Base-by-base conservation (phyloP, 2,329 filamentous ascomycete species). In the Verticillium longisporum region DNA sequence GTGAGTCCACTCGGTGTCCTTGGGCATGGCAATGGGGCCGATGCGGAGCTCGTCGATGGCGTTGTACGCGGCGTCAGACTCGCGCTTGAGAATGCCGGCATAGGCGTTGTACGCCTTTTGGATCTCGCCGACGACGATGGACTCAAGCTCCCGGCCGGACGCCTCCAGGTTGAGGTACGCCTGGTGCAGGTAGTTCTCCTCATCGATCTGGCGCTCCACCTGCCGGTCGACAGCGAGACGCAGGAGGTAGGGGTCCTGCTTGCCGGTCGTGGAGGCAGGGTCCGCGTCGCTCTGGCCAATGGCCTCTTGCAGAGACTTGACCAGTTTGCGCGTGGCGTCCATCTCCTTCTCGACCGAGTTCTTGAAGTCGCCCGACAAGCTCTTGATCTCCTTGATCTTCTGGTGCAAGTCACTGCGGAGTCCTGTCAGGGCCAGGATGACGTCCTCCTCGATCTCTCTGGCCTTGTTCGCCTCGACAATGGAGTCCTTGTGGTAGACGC, bases 381-480 rank as follows among this genome's bases (percentile, higher is more conserved):
- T 89, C 77, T 96, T 97, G 78, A 99, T 99, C 76, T 99, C 95
- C 75, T 98, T 99, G 74, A 96, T 96, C 79, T 99, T 99, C 73
- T 96, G 92, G 64, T 90, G 89, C 18, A 99, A 80, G 73, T 99
- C 95, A 69, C 88, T 93, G 61, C 95, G 82, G 60, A 99, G 79
- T 1, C 92, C 92, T 2, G 88, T 92, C 61, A 99, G 80, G 59
- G 94, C 92, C 58, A 91, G 81, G 65, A 98, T 92, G 56, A 99
- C 92, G 70, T 98, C 94, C 64, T 88, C 88, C 72, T 98, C 92
- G 61, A 97, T 93, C 64, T 97, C 92, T 61, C 84, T 88, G 2
- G 94, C 92, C 76, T 97, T 97, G 75, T 89, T 92, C 14, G 92
- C 87, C 72, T 97, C 95, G 4, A 83, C 71, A 45, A 96, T 84